Evolutionary conservation across 1,284 basidiomycete species (phyloP).

Genomic region (Entoloma clypeatum): DNA sequence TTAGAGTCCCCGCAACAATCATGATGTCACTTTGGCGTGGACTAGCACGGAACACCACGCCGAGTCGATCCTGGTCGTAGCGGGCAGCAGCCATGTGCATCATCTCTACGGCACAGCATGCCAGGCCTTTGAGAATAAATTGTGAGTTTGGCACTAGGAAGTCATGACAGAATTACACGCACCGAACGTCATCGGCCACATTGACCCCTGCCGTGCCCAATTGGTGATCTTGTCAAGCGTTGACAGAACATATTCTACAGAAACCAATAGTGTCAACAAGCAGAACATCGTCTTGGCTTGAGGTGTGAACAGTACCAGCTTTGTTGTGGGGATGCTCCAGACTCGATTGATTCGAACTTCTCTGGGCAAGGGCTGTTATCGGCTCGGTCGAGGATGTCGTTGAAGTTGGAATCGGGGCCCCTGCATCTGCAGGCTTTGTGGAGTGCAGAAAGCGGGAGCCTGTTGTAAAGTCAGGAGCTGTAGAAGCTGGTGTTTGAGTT

Average conservation of each 20-base stretch:
- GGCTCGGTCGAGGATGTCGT: slow-evolving; percentile 49
- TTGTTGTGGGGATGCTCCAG: slow-evolving; percentile 88
- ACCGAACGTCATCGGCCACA: slow-evolving; percentile 99
- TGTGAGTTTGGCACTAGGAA: not conserved
- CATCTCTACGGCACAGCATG: slow-evolving; percentile 99
- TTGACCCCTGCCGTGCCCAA: slow-evolving; percentile 96
- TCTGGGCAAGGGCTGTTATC: slow-evolving; percentile 65
- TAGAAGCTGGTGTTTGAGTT: slow-evolving; percentile 1
- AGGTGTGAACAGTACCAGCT: too few species aligned
- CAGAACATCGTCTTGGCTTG: too few species aligned
- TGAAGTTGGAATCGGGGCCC: slow-evolving; percentile 34
- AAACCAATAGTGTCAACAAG: slow-evolving; percentile 3
- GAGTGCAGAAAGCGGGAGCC: slow-evolving; percentile 56
- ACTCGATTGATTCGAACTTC: slow-evolving; percentile 79
- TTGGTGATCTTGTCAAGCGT: slow-evolving; percentile 97
- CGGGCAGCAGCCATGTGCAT: slow-evolving; percentile 99
- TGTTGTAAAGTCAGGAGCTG: slow-evolving; percentile 21
- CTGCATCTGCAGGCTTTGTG: slow-evolving; percentile 40
- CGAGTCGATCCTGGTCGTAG: slow-evolving; percentile 98
- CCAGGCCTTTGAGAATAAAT: slow-evolving; percentile 61
- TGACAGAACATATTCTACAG: slow-evolving; percentile 90
- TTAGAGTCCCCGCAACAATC: slow-evolving; percentile 99
- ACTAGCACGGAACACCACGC: slow-evolving; percentile 97
- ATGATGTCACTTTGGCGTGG: slow-evolving; percentile 98
- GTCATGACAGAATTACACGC: slow-evolving; percentile 12